phyloP scores from a whole-genome alignment of 495 filamentous ascomycete species.

The Mycothermus thermophilus region DNA sequence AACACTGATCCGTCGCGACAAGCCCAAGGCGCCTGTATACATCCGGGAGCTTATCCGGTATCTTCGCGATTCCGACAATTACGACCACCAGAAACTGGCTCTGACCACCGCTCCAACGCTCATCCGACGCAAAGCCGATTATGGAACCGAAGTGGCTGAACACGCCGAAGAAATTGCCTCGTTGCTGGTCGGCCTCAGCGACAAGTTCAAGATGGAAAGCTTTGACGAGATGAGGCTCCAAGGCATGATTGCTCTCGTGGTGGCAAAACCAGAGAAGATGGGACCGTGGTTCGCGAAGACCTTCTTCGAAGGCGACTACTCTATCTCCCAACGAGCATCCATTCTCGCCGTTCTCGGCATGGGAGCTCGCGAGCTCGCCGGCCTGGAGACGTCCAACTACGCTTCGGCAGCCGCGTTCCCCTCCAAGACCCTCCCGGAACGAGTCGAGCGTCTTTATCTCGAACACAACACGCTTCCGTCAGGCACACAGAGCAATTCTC shows the following conservation, averaged over 20 bases:
- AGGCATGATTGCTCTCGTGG: slow-evolving; percentile 69
- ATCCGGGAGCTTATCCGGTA: slow-evolving; percentile 72
- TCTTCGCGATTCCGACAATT: slow-evolving; percentile 67
- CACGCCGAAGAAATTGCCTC: slow-evolving; percentile 71
- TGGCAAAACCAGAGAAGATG: slow-evolving; percentile 63
- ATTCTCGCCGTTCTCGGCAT: slow-evolving; percentile 73
- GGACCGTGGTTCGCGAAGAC: slow-evolving; percentile 70
- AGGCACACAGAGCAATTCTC: slow-evolving; percentile 6
- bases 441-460: slow-evolving; percentile 38
- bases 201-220: slow-evolving; percentile 59
- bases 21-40: slow-evolving; percentile 78
- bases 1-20: slow-evolving; percentile 67
- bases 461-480: slow-evolving; percentile 5
- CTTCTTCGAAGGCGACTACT: slow-evolving; percentile 87
- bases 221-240: slow-evolving; percentile 69
- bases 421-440: slow-evolving; percentile 54
- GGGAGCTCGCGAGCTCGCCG: slow-evolving; percentile 74
- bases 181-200: slow-evolving; percentile 61
- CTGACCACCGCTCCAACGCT: slow-evolving; percentile 60
- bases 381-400: slow-evolving; percentile 52
- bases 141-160: slow-evolving; percentile 75
- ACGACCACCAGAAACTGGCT: slow-evolving; percentile 70
- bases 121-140: slow-evolving; percentile 76
- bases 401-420: slow-evolving; percentile 43
- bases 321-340: slow-evolving; percentile 64